phyloP scores from a whole-genome alignment of 495 filamentous ascomycete species.

The Neurospora sp. region DNA sequence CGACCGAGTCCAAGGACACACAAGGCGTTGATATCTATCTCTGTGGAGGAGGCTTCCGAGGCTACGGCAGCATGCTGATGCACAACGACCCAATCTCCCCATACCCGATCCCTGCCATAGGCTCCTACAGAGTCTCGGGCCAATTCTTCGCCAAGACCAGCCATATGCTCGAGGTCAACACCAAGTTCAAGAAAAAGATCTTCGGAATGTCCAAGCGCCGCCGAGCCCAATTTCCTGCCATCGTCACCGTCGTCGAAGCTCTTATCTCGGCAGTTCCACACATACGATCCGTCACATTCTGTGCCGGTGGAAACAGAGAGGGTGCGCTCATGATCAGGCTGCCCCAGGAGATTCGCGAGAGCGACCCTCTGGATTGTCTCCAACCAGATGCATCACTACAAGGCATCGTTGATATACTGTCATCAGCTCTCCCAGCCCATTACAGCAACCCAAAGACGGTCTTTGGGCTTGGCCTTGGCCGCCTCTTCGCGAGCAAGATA shows the following conservation, averaged over 20 bases:
- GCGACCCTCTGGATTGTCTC: constrained; percentile 50
- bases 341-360: constrained; percentile 43
- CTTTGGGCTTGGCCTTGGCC: constrained; percentile 30
- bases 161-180: constrained; percentile 45
- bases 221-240: constrained; percentile 72
- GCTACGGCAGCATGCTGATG: constrained; percentile 82
- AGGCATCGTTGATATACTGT: constrained; percentile 37
- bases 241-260: constrained; percentile 65
- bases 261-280: constrained; percentile 58
- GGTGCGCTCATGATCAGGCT: constrained; percentile 66
- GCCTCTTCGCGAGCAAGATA: constrained; percentile 31
- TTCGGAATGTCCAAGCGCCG: constrained; percentile 79
- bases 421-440: constrained; percentile 43
- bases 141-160: constrained; percentile 52
- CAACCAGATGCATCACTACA: constrained; percentile 26
- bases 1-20: constrained; percentile 26
- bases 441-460: constrained; percentile 36
- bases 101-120: constrained; percentile 80
- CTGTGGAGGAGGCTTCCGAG: constrained; percentile 83
- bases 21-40: constrained; percentile 68
- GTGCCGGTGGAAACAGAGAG: constrained; percentile 77
- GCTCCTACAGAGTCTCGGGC: constrained; percentile 60
- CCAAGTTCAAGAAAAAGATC: constrained; percentile 46
- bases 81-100: constrained; percentile 53
- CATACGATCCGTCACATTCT: constrained; percentile 69